phyloP scores from a whole-genome alignment of 805 yeast species.

The Spencermartinsiella europaea region DNA sequence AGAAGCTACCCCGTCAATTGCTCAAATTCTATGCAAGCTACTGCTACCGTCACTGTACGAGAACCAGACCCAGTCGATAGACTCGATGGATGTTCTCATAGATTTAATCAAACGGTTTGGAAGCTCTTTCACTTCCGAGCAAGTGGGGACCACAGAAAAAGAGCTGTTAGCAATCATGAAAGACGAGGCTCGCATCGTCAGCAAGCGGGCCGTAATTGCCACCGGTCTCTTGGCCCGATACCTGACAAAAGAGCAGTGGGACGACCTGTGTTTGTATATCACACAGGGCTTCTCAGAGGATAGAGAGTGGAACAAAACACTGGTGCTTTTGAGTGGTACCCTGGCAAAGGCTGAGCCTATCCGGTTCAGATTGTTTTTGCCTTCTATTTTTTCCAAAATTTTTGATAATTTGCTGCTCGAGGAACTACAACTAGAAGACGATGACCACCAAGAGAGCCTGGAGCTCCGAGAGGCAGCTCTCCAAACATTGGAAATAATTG shows the following conservation, averaged over 20 bases:
- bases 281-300: constrained; percentile 11
- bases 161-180: constrained; percentile 36
- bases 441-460: constrained; percentile 39
- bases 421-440: constrained; percentile 37
- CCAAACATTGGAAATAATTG: constrained; percentile 36
- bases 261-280: constrained; percentile 17
- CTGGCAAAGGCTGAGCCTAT: constrained; percentile 25
- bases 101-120: constrained; percentile 53
- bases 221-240: constrained; percentile 39
- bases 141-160: constrained; percentile 28
- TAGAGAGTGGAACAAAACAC: constrained; percentile 7
- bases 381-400: constrained; percentile 13
- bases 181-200: constrained; percentile 39
- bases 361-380: constrained; percentile 10
- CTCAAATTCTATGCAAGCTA: constrained; percentile 22
- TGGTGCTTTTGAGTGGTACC: constrained; percentile 18
- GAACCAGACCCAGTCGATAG: constrained; percentile 35
- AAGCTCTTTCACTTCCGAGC: constrained; percentile 34
- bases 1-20: constrained; percentile 22
- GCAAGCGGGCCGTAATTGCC: constrained; percentile 47
- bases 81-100: constrained; percentile 54
- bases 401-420: constrained; percentile 26
- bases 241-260: constrained; percentile 27
- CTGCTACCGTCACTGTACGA: constrained; percentile 24
- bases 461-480: constrained; percentile 49